These are phyloP conservation scores for Elsinoe australis DNA, from an alignment of 2,329 filamentous ascomycete species.

Conservation along the genomic window DNA sequence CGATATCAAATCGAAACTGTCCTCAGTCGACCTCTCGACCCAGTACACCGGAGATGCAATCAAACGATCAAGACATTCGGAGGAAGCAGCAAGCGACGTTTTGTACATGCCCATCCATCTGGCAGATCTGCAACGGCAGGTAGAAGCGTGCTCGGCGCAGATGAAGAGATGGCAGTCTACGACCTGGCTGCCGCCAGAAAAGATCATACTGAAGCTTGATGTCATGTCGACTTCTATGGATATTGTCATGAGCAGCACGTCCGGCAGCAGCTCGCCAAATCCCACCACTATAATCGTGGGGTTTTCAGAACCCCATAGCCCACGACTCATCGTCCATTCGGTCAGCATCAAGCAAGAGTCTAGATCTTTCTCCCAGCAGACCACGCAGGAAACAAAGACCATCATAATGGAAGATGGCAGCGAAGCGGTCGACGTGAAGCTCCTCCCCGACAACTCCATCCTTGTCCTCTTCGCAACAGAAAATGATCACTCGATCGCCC, in stretches of 20 bases:
- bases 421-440: neutral
- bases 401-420: neutral
- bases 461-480: neutral
- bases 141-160: constrained; percentile 3
- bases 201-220: neutral
- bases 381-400: neutral
- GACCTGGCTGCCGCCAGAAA: constrained; percentile 4
- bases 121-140: neutral
- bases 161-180: constrained; percentile 16
- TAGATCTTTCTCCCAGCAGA: neutral
- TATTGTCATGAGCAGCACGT: neutral
- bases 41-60: constrained; percentile 1
- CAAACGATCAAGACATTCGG: neutral
- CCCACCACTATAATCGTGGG: neutral
- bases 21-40: neutral
- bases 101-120: constrained; percentile 8
- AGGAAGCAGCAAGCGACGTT: neutral
- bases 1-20: neutral
- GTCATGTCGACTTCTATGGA: neutral
- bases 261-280: neutral
- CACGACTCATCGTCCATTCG: neutral
- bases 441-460: neutral
- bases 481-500: neutral
- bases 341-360: neutral
- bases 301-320: neutral